Percentiles rank a stretch among this genome's conserved stretches.
These are phyloP conservation scores for Aspergillus affinis DNA, from an alignment of 495 filamentous ascomycete genomes.

Conservation along the genomic window DNA sequence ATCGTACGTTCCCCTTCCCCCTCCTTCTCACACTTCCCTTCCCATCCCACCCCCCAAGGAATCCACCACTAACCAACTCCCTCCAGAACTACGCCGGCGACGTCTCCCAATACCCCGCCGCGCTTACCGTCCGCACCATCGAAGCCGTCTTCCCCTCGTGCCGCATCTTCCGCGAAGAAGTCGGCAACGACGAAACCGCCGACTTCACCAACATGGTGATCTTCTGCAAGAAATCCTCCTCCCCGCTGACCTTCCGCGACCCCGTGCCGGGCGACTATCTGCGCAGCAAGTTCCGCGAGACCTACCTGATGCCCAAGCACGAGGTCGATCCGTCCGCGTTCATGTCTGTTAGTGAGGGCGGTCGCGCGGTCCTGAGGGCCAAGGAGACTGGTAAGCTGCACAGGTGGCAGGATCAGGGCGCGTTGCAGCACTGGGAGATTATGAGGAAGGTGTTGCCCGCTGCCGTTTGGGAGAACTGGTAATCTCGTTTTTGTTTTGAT, in stretches of 20 bases:
- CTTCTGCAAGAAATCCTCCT: constrained; percentile 49
- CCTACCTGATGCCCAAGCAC: constrained; percentile 69
- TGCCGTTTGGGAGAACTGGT: constrained; percentile 88
- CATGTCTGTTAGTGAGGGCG: constrained; percentile 32
- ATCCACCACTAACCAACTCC: constrained; percentile 4
- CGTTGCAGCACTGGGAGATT: constrained; percentile 82
- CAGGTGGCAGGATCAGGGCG: constrained; percentile 70
- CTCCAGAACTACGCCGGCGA: constrained; percentile 95
- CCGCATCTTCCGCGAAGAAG: constrained; percentile 80
- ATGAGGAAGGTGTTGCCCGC: constrained; percentile 84
- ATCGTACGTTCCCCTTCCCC: constrained; percentile 60
- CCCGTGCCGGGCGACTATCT: constrained; percentile 67
- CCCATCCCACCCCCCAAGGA: too few species aligned
- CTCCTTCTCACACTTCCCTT: background rate
- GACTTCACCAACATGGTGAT: constrained; percentile 93
- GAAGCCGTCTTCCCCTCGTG: constrained; percentile 70
- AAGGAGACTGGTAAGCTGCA: constrained; percentile 57
- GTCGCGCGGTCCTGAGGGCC: constrained; percentile 24
- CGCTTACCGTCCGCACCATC: constrained; percentile 72
- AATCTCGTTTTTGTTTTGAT: too few species aligned
- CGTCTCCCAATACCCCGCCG: constrained; percentile 66
- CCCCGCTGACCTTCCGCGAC: constrained; percentile 63
- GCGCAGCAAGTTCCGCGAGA: constrained; percentile 64
- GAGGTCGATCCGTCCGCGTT: constrained; percentile 63
- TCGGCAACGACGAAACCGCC: constrained; percentile 45